Evolutionary conservation across 371 early-diverging fungal species (phyloP), one percentile per base, ranked within the genome.

Genomic region (Saksenaea vasiformis): DNA sequence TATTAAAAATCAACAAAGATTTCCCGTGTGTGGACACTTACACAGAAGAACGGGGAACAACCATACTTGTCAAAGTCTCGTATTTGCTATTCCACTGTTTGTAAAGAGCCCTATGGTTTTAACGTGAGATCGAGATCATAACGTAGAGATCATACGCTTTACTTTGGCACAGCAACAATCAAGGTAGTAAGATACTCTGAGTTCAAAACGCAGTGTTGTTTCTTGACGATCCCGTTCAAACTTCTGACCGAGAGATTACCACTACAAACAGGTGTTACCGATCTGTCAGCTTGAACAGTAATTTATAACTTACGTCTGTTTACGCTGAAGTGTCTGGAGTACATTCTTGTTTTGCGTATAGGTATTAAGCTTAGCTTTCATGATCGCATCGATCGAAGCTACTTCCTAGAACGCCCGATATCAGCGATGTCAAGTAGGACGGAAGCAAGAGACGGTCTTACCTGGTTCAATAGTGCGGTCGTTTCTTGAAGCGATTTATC

Each of bases 131-230:
- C 0, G 1, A 9, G 55, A 19, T 58, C 13, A 7, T 34, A 19
- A 35, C 11, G 11, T 37, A 38, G 3, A 22, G 8, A 47, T 35
- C 31, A 31, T 31, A 36, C n/a, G 34, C 83, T 55, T n/a, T 74
- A 91, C 91, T 83, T 93, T 61, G 98, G 97, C 19, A 98, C 96
- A 38, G 98, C 99, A n/a, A 98, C 95, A 65, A 97, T 79, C 31
- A 93, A 71, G 0, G 99, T 97, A 24, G 86, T 86, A 64, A 98
- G 71, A 75, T 94, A 96, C 73, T 98, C 98, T 7, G 98, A 98
- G 67, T 93, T 94, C 44, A 89, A 68, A 11, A 98, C 87, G 62
- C 94, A 91, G 64, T 97, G 89, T 62, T 94, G 94, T 77, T 92
- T 92, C 83, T 89, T 93, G 37, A 98, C 97, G 53, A 96, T 80